Evolutionary conservation across 768 basidiomycete species (phyloP).

Genomic region (Pulveroboletus frians): DNA sequence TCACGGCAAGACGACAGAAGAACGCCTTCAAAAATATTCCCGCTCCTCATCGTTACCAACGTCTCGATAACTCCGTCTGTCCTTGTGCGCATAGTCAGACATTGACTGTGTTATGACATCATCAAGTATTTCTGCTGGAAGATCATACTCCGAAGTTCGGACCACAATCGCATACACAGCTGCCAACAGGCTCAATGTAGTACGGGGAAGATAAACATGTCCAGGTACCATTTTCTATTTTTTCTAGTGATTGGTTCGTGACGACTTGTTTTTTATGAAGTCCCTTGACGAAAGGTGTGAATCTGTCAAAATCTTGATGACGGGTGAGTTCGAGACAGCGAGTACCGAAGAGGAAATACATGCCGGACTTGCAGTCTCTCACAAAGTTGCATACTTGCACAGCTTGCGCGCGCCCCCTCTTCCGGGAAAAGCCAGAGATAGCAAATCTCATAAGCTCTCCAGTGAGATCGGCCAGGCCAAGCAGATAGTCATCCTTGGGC

Average conservation of each 20-base stretch:
- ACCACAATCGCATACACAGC: conserved; percentile 71
- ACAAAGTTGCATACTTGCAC: conserved; percentile 66
- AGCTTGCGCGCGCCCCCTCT: conserved; percentile 61
- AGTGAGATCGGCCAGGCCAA: conserved; percentile 90
- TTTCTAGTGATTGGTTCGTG: conserved; percentile 81
- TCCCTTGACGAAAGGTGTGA: conserved; percentile 64
- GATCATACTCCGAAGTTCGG: conserved; percentile 67
- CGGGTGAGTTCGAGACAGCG: neutral
- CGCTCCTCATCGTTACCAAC: conserved; percentile 24
- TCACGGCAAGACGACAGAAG: neutral
- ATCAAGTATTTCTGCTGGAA: conserved; percentile 62
- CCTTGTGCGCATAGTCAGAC: conserved; percentile 27
- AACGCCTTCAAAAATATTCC: conserved; percentile 18
- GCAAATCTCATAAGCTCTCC: conserved; percentile 97
- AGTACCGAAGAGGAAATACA: conserved; percentile 13
- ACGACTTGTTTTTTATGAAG: conserved; percentile 85
- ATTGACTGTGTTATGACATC: conserved; percentile 57
- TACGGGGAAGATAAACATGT: neutral
- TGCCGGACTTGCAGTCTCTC: conserved; percentile 66
- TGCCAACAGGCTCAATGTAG: conserved; percentile 25
- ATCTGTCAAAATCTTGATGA: conserved; percentile 66
- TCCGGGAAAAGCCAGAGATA: conserved; percentile 71
- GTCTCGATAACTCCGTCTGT: conserved; percentile 18
- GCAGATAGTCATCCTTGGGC: conserved; percentile 77
- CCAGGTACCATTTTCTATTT: conserved; percentile 82